These are phyloP conservation scores for Silene coronaria DNA, from an alignment of 179 eudicot species.

Conservation along the genomic window DNA sequence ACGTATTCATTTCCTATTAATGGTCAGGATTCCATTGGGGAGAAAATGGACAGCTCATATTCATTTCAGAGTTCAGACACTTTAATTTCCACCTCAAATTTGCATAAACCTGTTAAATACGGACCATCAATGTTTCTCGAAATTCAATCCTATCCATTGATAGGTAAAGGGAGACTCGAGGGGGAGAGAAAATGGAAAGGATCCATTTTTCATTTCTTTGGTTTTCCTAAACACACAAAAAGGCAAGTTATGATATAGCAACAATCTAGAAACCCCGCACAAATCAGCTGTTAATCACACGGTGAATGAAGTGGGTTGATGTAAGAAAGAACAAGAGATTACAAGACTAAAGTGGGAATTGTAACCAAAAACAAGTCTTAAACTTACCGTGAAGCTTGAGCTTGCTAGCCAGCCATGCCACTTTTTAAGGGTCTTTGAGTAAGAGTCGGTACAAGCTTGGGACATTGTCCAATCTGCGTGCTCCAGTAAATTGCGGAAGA, in stretches of 20 bases:
- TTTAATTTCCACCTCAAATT: too few species aligned
- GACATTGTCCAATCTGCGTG: slow-evolving; percentile 78
- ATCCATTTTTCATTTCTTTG: neutral
- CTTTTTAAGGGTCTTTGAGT: slow-evolving; percentile 76
- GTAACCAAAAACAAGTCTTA: slow-evolving; percentile 4
- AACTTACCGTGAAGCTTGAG: slow-evolving; percentile 70
- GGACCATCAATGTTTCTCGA: too few species aligned
- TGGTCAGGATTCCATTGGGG: too few species aligned
- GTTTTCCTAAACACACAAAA: neutral
- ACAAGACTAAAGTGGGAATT: neutral
- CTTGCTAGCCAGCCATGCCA: slow-evolving; percentile 99
- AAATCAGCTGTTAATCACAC: neutral
- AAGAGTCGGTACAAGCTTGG: slow-evolving; percentile 75
- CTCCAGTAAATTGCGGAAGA: slow-evolving; percentile 63
- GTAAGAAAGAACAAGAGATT: neutral
- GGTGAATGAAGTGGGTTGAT: neutral
- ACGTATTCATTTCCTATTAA: too few species aligned
- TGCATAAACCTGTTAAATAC: too few species aligned
- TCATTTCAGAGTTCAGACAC: too few species aligned
- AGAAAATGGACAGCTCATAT: too few species aligned
- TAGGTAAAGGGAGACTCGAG: too few species aligned
- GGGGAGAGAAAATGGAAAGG: too few species aligned
- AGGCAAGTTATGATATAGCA: neutral
- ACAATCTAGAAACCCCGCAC: neutral
- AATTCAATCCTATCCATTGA: too few species aligned